Evolutionary conservation across 495 filamentous ascomycete species (phyloP).

Genomic region (Podospora didyma): DNA sequence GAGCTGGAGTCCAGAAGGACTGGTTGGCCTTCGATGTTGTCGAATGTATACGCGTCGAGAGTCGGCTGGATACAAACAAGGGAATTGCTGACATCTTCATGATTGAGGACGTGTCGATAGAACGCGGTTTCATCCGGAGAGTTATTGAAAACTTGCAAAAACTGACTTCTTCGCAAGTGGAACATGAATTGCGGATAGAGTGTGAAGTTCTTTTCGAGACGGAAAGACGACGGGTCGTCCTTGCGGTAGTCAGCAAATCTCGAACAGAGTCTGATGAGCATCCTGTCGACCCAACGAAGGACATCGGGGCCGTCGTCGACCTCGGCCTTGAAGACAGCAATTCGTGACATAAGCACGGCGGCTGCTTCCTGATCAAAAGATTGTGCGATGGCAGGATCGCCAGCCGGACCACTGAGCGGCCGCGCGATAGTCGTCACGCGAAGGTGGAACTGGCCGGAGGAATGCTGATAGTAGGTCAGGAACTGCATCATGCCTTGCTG

Average conservation of each 20-base stretch:
- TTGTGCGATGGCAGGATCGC: constrained; percentile 95
- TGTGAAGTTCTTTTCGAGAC: constrained; percentile 98
- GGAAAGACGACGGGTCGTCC: constrained; percentile 96
- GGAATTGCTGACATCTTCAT: constrained; percentile 95
- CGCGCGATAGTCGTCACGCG: constrained; percentile 91
- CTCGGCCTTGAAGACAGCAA: constrained; percentile 98
- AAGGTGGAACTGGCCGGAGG: constrained; percentile 92
- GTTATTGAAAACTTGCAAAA: constrained; percentile 99
- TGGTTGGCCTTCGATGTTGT: constrained; percentile 84
- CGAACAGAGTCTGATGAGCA: constrained; percentile 96
- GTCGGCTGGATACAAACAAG: constrained; percentile 99
- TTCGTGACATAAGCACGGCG: constrained; percentile 95
- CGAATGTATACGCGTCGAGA: constrained; percentile 94
- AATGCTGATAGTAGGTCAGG: constrained; percentile 98
- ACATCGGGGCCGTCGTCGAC: constrained; percentile 99
- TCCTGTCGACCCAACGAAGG: constrained; percentile 95
- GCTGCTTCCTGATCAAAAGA: constrained; percentile 99
- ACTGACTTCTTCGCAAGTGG: constrained; percentile 93
- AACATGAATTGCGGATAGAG: constrained; percentile 99
- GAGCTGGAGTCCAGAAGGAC: constrained; percentile 94
- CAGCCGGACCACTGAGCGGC: constrained; percentile 87
- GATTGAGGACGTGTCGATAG: constrained; percentile 93
- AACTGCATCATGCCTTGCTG: constrained; percentile 98
- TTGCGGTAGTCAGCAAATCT: constrained; percentile 98
- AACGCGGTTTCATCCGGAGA: constrained; percentile 98